phyloP scores from a whole-genome alignment of 768 basidiomycete genomes.

The Auricularia sp. region DNA sequence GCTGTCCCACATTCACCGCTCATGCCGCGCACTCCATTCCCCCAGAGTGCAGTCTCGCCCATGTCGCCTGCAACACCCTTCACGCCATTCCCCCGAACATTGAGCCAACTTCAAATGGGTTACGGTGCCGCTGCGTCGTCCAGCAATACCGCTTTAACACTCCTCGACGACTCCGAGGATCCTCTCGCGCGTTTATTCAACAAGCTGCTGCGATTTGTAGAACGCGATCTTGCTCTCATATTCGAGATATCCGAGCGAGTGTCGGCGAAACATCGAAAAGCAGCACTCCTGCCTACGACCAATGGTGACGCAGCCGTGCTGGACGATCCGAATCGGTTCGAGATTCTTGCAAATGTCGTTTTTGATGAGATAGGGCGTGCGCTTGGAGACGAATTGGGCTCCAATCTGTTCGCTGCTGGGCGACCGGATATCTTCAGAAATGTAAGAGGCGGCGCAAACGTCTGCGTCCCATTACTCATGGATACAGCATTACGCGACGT shows the following conservation, averaged over 20 bases:
- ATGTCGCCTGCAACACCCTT: constrained; percentile 45
- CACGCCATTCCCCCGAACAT: constrained; percentile 37
- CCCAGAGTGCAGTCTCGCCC: constrained; percentile 31
- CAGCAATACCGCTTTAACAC: constrained; percentile 28
- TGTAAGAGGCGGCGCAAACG: constrained; percentile 31
- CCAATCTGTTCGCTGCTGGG: constrained; percentile 80
- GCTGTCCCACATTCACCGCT: constrained; percentile 62
- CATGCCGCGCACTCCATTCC: constrained; percentile 66
- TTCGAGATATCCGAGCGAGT: constrained; percentile 70
- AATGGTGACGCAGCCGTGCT: constrained; percentile 8
- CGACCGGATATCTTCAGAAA: constrained; percentile 82
- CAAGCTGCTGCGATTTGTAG: constrained; percentile 69
- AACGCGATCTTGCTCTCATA: constrained; percentile 59
- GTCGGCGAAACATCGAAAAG: constrained; percentile 31
- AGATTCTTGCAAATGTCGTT: constrained; percentile 79
- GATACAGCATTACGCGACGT: constrained; percentile 69
- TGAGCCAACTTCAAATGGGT: constrained; percentile 20
- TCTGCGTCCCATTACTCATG: background rate
- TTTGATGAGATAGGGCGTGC: constrained; percentile 78
- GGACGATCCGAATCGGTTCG: constrained; percentile 39
- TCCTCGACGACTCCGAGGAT: constrained; percentile 58
- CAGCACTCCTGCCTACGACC: constrained; percentile 4
- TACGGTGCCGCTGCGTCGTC: constrained; percentile 14
- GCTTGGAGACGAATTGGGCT: constrained; percentile 78
- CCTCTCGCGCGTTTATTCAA: constrained; percentile 72